Evolutionary conservation across 2,329 filamentous ascomycete species (phyloP).

Genomic region (Raffaelea deltoideospora): DNA sequence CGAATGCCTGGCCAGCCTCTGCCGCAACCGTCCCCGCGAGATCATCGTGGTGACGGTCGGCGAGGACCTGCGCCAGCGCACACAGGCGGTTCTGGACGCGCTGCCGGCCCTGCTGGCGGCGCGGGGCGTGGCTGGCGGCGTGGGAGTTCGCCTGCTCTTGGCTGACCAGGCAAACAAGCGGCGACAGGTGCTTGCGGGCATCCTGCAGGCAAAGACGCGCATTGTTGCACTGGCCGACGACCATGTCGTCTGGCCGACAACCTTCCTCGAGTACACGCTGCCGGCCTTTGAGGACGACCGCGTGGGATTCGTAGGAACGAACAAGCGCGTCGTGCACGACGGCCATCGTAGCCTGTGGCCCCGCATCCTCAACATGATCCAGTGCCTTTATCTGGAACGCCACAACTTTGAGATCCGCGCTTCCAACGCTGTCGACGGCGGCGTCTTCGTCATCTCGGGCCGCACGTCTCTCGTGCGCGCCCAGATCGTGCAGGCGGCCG

Average conservation of each 20-base stretch:
- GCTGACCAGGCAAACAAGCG: conserved; percentile 29
- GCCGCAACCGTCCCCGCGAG: conserved; percentile 20
- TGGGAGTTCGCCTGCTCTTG: conserved; percentile 12
- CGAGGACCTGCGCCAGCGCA: conserved; percentile 9
- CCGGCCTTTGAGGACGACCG: conserved; percentile 24
- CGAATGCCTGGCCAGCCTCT: conserved; percentile 23
- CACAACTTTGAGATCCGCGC: conserved; percentile 47
- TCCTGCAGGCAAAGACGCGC: conserved; percentile 20
- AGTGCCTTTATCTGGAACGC: conserved; percentile 41
- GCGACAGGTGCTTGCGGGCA: conserved; percentile 25
- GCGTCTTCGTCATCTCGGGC: conserved; percentile 41
- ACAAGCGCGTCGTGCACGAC: conserved; percentile 34
- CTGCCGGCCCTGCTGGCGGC: too few relatives aligned
- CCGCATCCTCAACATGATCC: conserved; percentile 37
- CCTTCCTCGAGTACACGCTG: conserved; percentile 26
- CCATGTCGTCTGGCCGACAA: conserved; percentile 32
- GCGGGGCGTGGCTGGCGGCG: neutral
- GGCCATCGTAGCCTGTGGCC: conserved; percentile 10
- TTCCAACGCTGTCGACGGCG: conserved; percentile 40
- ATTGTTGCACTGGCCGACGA: conserved; percentile 35
- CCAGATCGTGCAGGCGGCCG: conserved; percentile 25
- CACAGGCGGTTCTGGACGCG: conserved; percentile 6
- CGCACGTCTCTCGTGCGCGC: conserved; percentile 36
- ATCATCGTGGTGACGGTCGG: conserved; percentile 32
- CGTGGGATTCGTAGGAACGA: conserved; percentile 40